Evolutionary conservation across 805 yeast genomes (phyloP).

Genomic region (Kockiozyma suomiensis): DNA sequence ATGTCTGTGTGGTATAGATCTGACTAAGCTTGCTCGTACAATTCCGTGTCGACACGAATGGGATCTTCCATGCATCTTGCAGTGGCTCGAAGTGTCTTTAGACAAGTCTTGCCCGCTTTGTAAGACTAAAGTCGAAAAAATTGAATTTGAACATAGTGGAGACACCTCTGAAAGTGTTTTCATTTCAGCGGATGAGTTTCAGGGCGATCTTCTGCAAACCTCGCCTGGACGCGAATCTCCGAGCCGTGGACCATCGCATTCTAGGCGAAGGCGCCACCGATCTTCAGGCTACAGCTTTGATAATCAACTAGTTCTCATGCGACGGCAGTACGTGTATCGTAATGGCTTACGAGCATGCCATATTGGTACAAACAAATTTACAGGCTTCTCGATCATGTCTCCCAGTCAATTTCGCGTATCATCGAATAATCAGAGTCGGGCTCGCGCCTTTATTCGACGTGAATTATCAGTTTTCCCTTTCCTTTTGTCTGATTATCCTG

Average conservation of each 20-base stretch:
- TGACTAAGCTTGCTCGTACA: conserved; percentile 11
- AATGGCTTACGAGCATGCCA: conserved; percentile 26
- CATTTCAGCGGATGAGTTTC: background rate
- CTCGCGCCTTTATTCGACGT: conserved; percentile 26
- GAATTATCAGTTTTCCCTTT: conserved; percentile 28
- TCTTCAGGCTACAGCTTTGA: background rate
- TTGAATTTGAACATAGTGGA: conserved; percentile 7
- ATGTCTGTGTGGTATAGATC: conserved; percentile 13
- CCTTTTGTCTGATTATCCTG: background rate
- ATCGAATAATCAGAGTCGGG: conserved; percentile 5
- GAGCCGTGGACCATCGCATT: background rate
- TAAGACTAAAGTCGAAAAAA: conserved; percentile 10
- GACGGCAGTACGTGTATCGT: conserved; percentile 26
- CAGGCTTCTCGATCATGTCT: conserved; percentile 8
- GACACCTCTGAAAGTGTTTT: background rate
- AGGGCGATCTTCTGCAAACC: background rate
- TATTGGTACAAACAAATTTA: conserved; percentile 22
- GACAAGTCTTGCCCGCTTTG: conserved; percentile 26
- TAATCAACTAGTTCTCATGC: background rate
- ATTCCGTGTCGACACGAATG: conserved; percentile 27
- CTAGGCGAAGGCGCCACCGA: background rate
- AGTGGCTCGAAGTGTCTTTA: conserved; percentile 27
- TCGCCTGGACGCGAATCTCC: background rate
- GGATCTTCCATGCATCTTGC: conserved; percentile 22
- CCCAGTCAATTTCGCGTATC: conserved; percentile 6